A percentile compares a stretch with the other conserved stretches of the same genome.
Conservation (phyloP, 1,284 basidiomycete species). For the Ceratorhiza oryzae-sativae region DNA sequence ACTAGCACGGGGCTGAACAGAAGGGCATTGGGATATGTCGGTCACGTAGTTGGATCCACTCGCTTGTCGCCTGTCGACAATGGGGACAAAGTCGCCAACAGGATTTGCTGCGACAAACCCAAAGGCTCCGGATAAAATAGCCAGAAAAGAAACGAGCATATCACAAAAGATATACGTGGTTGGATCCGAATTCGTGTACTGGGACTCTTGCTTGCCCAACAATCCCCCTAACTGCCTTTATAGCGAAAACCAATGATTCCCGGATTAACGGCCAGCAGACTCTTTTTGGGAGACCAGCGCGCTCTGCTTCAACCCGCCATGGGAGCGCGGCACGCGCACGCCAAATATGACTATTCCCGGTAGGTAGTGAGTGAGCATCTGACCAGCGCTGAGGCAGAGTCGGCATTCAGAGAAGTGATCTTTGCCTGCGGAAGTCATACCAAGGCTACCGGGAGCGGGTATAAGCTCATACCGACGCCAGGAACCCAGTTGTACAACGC, state of each 20-base stretch:
- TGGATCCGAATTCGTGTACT: background rate
- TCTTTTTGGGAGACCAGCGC: background rate
- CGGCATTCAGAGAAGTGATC: background rate
- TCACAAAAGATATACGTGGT: background rate
- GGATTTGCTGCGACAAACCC: background rate
- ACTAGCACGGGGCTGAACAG: slow-evolving; percentile 11
- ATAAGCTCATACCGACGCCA: background rate
- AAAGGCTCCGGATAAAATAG: background rate
- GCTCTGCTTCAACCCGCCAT: background rate
- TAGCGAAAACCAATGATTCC: background rate
- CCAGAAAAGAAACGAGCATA: background rate
- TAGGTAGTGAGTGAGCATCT: background rate
- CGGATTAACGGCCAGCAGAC: background rate
- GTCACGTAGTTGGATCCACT: slow-evolving; percentile 29
- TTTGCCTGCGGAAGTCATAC: background rate
- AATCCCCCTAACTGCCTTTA: background rate
- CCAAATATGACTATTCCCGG: too few relatives aligned
- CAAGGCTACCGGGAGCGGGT: slow-evolving; percentile 24
- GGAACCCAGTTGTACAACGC: background rate
- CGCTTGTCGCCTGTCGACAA: slow-evolving; percentile 7
- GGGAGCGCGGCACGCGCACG: background rate
- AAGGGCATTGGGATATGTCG: slow-evolving; percentile 40
- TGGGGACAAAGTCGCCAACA: background rate
- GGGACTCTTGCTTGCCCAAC: background rate
- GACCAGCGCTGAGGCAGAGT: background rate